A percentile compares a stretch with the other conserved stretches of the same genome.
These are phyloP conservation scores for Pyrrhoderma noxium DNA, from an alignment of 1,284 basidiomycete species.

Conservation along the genomic window DNA sequence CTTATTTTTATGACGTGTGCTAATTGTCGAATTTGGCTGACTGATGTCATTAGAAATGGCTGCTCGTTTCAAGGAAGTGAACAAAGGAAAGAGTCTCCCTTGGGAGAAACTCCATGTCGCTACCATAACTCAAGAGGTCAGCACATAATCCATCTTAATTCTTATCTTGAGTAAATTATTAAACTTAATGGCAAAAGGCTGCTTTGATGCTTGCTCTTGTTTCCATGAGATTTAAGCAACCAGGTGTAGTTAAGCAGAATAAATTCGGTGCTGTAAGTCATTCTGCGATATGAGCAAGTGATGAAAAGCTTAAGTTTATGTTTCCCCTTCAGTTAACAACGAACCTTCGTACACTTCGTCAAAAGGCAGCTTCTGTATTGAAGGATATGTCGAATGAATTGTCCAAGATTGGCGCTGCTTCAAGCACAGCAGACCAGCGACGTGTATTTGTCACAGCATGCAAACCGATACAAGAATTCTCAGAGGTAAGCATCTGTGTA, in stretches of 20 bases:
- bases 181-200: conserved; percentile 36
- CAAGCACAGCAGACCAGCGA: conserved; percentile 44
- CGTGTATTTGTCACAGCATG: conserved; percentile 47
- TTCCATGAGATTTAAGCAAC: conserved; percentile 61
- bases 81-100: conserved; percentile 33
- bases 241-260: conserved; percentile 60
- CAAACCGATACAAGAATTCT: conserved; percentile 30
- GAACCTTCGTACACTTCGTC: conserved; percentile 54
- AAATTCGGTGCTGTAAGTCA: conserved; percentile 54
- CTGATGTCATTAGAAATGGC: conserved; percentile 40
- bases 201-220: conserved; percentile 59
- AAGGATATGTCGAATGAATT: conserved; percentile 50
- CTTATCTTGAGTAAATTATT: conserved; percentile 6
- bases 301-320: not conserved
- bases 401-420: conserved; percentile 40
- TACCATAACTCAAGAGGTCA: conserved; percentile 65
- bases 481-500: conserved; percentile 34
- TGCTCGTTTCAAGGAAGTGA: conserved; percentile 39
- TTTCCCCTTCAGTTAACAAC: conserved; percentile 46
- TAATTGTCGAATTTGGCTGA: not conserved
- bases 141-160: not conserved
- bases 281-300: not conserved
- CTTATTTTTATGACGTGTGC: conserved; percentile 14
- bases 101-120: conserved; percentile 61
- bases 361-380: conserved; percentile 42